A percentile compares a stretch with the other conserved stretches of the same genome.
Evolutionary conservation across 1,284 basidiomycete species (phyloP).

Genomic region (Rhodotorula sp.): DNA sequence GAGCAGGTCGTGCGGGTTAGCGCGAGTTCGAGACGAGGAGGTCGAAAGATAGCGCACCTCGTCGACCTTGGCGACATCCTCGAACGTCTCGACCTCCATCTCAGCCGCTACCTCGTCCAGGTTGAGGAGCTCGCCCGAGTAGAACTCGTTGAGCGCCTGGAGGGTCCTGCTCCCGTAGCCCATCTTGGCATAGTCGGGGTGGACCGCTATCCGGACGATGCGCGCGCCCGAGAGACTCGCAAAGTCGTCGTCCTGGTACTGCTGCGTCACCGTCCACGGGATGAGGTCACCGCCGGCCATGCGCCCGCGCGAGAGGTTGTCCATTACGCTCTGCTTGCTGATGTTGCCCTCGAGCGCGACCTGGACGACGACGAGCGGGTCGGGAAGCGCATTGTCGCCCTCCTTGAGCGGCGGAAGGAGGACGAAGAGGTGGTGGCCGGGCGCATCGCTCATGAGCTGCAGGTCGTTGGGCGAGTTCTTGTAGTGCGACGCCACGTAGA

Average conservation of each 20-base stretch:
- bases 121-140: conserved; percentile 87
- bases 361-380: conserved; percentile 92
- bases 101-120: conserved; percentile 71
- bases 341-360: conserved; percentile 96
- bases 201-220: conserved; percentile 92
- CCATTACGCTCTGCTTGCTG: conserved; percentile 80
- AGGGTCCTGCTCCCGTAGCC: conserved; percentile 94
- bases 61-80: conserved; percentile 60
- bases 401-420: conserved; percentile 87
- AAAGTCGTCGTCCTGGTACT: conserved; percentile 94
- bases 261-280: conserved; percentile 93
- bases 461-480: conserved; percentile 99
- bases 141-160: conserved; percentile 83
- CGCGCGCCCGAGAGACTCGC: conserved; percentile 87
- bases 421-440: conserved; percentile 95
- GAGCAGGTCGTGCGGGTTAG: neutral
- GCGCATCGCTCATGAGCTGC: conserved; percentile 94
- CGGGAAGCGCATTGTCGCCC: conserved; percentile 80
- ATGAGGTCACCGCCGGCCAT: conserved; percentile 95
- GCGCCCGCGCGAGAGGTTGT: conserved; percentile 75
- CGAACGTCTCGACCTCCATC: conserved; percentile 60
- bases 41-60: conserved; percentile 11
- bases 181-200: conserved; percentile 97
- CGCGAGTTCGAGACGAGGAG: neutral
- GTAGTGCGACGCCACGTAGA: conserved; percentile 97